Percentiles rank a stretch among this genome's conserved stretches.
These are phyloP conservation scores for Pelagomonas calceolata DNA, from an alignment of 108 stramenopile species.

Conservation along the genomic window DNA sequence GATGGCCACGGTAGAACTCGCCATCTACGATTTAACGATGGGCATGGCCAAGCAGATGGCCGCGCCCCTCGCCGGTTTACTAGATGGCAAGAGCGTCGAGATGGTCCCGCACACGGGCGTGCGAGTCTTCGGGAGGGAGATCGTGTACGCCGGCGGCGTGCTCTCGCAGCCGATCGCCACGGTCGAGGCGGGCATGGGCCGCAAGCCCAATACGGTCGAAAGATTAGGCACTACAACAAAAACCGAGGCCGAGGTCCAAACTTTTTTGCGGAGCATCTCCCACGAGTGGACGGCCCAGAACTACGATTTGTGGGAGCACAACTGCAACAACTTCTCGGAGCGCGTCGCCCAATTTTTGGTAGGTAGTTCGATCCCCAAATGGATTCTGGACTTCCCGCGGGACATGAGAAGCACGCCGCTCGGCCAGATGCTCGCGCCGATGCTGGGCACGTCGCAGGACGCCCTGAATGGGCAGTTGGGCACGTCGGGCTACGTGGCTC, in stretches of 20 bases:
- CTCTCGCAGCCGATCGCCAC: conserved; percentile 4
- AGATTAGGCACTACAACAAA: conserved; percentile 23
- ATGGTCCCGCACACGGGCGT: neutral
- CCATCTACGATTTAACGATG: neutral
- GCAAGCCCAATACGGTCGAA: conserved; percentile 7
- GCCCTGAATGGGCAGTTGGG: conserved; percentile 4
- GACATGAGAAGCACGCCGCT: conserved; percentile 20
- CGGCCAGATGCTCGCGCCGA: conserved; percentile 21
- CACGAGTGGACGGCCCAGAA: conserved; percentile 1
- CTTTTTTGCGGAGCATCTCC: neutral
- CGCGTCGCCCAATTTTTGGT: conserved; percentile 14
- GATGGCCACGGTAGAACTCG: neutral
- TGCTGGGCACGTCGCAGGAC: conserved; percentile 18
- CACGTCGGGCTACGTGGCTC: neutral
- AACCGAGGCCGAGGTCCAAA: conserved; percentile 16
- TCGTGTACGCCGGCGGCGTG: conserved; percentile 30
- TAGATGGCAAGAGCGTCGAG: neutral
- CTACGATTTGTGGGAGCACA: conserved; percentile 27
- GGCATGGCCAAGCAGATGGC: neutral
- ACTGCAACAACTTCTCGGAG: conserved; percentile 34
- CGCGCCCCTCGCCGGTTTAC: neutral
- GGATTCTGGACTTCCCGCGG: conserved; percentile 19
- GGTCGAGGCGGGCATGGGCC: conserved; percentile 1
- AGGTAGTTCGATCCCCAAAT: conserved; percentile 9
- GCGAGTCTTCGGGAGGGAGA: conserved; percentile 15